phyloP scores from a whole-genome alignment of 768 basidiomycete genomes.

The Lyophyllum semitale region DNA sequence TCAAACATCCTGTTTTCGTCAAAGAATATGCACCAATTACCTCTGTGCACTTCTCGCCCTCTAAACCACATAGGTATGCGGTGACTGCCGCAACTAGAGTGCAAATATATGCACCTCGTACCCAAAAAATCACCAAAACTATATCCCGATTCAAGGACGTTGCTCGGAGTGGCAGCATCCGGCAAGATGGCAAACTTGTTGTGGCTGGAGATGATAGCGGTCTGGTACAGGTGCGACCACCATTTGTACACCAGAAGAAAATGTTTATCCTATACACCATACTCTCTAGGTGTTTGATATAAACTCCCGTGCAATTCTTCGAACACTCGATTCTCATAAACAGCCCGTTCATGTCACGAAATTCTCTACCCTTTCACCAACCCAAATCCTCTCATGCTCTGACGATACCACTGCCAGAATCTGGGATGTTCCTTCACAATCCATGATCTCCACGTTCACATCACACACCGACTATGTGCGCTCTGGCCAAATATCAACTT shows the following conservation, averaged over 20 bases:
- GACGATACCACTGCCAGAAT: conserved; percentile 94
- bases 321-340: conserved; percentile 91
- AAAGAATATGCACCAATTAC: conserved; percentile 98
- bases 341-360: conserved; percentile 95
- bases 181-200: conserved; percentile 91
- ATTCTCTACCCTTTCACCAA: conserved; percentile 81
- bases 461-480: conserved; percentile 96
- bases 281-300: conserved; percentile 84
- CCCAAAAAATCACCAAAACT: conserved; percentile 95
- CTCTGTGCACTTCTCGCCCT: conserved; percentile 86
- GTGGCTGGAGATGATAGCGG: conserved; percentile 96
- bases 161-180: conserved; percentile 84
- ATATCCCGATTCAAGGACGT: conserved; percentile 97
- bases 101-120: conserved; percentile 94
- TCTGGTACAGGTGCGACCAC: conserved; percentile 62
- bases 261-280: neutral
- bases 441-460: conserved; percentile 73
- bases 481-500: conserved; percentile 82
- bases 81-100: conserved; percentile 93
- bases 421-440: conserved; percentile 94
- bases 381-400: conserved; percentile 90
- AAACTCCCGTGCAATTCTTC: conserved; percentile 88
- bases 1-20: conserved; percentile 89
- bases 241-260: conserved; percentile 5
- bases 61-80: conserved; percentile 91